Percentiles rank a stretch among this genome's conserved stretches.
Conservation (phyloP, 108 stramenopile genomes). For the Nitzschia putrida region DNA sequence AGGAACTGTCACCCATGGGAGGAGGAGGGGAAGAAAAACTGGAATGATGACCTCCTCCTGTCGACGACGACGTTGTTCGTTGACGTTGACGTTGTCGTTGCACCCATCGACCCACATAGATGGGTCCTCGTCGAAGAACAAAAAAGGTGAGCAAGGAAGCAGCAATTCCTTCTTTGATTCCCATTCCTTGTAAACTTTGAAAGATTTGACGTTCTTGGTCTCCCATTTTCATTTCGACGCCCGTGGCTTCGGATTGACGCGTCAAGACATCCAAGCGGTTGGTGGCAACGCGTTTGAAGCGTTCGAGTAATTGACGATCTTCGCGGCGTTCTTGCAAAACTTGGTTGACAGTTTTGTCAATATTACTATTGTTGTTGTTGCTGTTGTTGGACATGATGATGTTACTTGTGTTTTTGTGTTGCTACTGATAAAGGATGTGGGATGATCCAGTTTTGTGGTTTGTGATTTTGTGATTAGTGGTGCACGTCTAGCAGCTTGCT, state of each 20-base stretch:
- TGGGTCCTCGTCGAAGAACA: constrained; percentile 36
- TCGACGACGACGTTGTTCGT: no score
- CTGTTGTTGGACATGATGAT: constrained; percentile 19
- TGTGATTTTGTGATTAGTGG: background rate
- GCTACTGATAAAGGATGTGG: no score
- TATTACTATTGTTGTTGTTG: constrained; percentile 7
- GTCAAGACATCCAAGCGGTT: constrained; percentile 22
- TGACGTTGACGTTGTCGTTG: background rate
- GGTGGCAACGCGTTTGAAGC: constrained; percentile 34
- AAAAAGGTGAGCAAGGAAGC: constrained; percentile 35
- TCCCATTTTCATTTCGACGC: constrained; percentile 22
- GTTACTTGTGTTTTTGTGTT: no score
- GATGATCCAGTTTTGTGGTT: no score
- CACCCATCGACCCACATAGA: constrained; percentile 31
- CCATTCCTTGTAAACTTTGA: constrained; percentile 29
- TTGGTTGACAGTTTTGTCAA: background rate
- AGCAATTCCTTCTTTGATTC: constrained; percentile 39
- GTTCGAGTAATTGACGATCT: constrained; percentile 22
- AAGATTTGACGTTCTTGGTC: constrained; percentile 32
- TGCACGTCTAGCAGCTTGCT: no score
- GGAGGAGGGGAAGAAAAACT: no score
- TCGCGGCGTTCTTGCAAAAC: constrained; percentile 22
- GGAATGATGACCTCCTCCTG: no score
- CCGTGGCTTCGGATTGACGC: constrained; percentile 20
- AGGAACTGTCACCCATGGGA: constrained; percentile 11